phyloP scores from a whole-genome alignment of 139 green algal species.

The Dunaliella primolecta region DNA sequence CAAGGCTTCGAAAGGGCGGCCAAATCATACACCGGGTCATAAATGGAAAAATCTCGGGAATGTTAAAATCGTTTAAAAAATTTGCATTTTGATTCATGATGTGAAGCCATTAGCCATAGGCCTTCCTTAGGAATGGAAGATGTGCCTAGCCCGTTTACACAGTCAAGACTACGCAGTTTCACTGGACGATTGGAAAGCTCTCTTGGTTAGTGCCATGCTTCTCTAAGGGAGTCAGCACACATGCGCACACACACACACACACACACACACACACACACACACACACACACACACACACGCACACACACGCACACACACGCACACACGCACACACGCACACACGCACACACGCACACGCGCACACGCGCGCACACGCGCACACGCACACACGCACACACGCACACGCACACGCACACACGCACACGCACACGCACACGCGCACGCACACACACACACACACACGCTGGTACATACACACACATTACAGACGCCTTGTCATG shows the following conservation, averaged over 20 bases:
- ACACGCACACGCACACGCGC: not conserved
- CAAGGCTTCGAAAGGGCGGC: not conserved
- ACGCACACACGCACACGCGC: not conserved
- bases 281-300: not conserved
- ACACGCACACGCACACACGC: not conserved
- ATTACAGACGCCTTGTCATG: no score
- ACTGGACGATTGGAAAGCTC: not conserved
- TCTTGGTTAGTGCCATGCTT: not conserved
- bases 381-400: not conserved
- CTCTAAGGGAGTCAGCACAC: not conserved
- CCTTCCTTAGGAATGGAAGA: not conserved
- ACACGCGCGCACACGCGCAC: no score
- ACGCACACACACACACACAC: not conserved
- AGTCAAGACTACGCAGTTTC: not conserved
- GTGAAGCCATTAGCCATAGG: not conserved
- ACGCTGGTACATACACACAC: not conserved
- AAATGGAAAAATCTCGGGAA: not conserved
- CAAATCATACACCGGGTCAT: not conserved
- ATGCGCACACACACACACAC: not conserved
- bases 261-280: not conserved
- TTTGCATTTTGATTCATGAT: not conserved
- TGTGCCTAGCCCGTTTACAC: not conserved
- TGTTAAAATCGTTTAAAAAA: not conserved
- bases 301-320: not conserved
- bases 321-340: not conserved